Conservation (phyloP, 75 land plant species). For the Pinus taeda region DNA sequence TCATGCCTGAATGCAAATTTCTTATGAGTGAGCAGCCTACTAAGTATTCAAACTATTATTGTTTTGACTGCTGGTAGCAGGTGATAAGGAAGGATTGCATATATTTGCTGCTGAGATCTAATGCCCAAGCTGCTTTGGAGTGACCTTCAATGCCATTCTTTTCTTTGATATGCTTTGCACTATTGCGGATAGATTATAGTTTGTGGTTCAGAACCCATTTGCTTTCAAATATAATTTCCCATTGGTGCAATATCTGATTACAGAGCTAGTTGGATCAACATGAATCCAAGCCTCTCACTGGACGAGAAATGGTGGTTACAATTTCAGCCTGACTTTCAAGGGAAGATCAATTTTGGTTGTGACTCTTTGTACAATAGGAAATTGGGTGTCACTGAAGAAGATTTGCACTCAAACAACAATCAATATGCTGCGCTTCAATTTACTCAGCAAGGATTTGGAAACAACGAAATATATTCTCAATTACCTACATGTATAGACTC, state of each 20-base stretch:
- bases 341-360: neutral
- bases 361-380: neutral
- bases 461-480: neutral
- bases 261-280: neutral
- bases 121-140: too few relatives aligned
- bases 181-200: too few relatives aligned
- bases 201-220: too few relatives aligned
- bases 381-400: neutral
- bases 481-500: neutral
- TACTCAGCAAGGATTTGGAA: neutral
- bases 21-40: too few relatives aligned
- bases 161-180: too few relatives aligned
- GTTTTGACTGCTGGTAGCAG: neutral
- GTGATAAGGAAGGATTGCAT: too few relatives aligned
- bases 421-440: neutral
- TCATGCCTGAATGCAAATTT: too few relatives aligned
- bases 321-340: slow-evolving; percentile 5
- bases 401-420: neutral
- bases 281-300: slow-evolving; percentile 5
- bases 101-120: too few relatives aligned
- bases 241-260: too few relatives aligned
- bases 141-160: too few relatives aligned
- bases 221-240: too few relatives aligned
- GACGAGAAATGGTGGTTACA: slow-evolving; percentile 9
- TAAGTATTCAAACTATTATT: too few relatives aligned